These are phyloP conservation scores for Herpotrichia juniperi DNA, from an alignment of 2,329 filamentous ascomycete genomes.

Conservation along the genomic window DNA sequence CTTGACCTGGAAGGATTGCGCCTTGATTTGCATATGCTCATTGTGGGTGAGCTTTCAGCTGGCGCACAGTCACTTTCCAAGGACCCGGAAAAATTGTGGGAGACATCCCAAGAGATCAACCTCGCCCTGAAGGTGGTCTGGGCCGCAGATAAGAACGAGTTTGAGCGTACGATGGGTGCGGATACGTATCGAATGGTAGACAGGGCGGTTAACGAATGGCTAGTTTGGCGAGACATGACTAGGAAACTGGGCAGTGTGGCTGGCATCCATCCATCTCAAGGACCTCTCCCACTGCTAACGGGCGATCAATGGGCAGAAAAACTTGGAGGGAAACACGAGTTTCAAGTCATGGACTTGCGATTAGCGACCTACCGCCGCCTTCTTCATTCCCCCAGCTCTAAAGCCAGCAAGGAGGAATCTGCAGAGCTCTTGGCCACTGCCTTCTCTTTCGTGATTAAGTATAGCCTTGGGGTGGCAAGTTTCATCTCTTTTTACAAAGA, in stretches of 20 bases:
- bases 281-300: neutral
- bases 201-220: slow-evolving; percentile 5
- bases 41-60: too few species aligned
- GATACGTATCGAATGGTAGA: neutral
- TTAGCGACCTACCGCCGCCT: too few species aligned
- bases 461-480: too few species aligned
- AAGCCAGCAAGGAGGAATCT: too few species aligned
- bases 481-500: too few species aligned
- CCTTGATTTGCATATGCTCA: too few species aligned
- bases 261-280: slow-evolving; percentile 1
- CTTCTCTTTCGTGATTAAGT: too few species aligned
- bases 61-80: too few species aligned
- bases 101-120: slow-evolving; percentile 6
- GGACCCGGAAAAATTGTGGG: neutral
- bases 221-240: slow-evolving; percentile 1
- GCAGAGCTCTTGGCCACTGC: too few species aligned
- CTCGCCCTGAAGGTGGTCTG: slow-evolving; percentile 1
- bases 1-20: too few species aligned
- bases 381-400: too few species aligned
- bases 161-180: neutral
- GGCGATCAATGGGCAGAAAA: slow-evolving; percentile 4
- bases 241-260: neutral
- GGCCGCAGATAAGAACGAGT: slow-evolving; percentile 1
- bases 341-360: neutral
- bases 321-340: neutral